Conservation (phyloP, 2,329 filamentous ascomycete species). For the Apiospora malaysiana region DNA sequence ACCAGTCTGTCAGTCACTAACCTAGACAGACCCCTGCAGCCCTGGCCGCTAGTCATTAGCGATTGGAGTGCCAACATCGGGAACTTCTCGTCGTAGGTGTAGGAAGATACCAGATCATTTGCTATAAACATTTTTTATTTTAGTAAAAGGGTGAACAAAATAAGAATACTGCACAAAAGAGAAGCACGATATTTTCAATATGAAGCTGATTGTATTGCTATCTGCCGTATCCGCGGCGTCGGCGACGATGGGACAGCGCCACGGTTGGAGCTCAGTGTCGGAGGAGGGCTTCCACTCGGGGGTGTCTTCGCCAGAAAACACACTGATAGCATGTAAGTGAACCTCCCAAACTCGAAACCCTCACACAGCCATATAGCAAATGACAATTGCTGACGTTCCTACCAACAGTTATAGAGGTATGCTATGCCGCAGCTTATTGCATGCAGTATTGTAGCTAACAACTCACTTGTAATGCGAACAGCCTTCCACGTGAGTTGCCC, state of each 20-base stretch:
- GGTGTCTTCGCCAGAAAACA: constrained; percentile 35
- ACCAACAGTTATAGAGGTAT: constrained; percentile 32
- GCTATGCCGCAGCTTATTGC: background rate
- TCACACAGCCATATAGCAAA: background rate
- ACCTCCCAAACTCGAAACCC: background rate
- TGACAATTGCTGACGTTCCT: background rate
- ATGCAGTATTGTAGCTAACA: background rate
- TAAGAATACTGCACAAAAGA: background rate
- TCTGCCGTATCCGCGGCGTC: constrained; percentile 24
- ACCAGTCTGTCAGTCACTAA: too few species aligned
- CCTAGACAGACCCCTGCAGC: background rate
- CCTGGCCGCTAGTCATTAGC: background rate
- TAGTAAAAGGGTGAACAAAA: too few species aligned
- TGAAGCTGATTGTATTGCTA: constrained; percentile 22
- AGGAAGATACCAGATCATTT: background rate
- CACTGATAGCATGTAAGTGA: constrained; percentile 40
- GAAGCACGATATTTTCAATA: background rate
- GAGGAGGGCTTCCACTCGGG: constrained; percentile 34
- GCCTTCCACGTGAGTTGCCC: constrained; percentile 18
- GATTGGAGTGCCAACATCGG: background rate
- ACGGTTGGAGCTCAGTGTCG: constrained; percentile 32
- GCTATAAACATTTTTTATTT: background rate
- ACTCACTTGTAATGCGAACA: background rate
- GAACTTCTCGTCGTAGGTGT: background rate
- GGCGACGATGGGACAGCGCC: constrained; percentile 22